Percentiles rank a stretch among this genome's conserved stretches.
phyloP scores from a whole-genome alignment of 2,329 filamentous ascomycete genomes.

The Colletotrichum liriopes region DNA sequence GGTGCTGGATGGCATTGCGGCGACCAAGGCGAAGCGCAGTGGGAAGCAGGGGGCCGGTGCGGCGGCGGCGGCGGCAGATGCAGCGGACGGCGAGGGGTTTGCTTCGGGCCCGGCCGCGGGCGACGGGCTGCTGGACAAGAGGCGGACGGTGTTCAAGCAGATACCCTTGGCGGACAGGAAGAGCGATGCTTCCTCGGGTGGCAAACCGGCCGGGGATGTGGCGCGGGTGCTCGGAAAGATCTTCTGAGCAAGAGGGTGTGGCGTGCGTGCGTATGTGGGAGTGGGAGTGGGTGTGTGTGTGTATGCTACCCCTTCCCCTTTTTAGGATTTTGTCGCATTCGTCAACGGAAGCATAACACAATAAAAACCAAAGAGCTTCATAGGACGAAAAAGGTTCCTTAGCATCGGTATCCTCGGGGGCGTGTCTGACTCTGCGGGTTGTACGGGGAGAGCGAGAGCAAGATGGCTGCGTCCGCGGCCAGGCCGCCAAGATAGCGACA shows the following conservation, averaged over 20 bases:
- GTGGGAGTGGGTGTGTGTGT: neutral
- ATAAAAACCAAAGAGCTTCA: neutral
- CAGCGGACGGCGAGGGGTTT: conserved; percentile 44
- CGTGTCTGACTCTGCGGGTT: neutral
- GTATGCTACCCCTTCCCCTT: neutral
- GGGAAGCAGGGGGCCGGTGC: conserved; percentile 56
- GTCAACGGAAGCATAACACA: neutral
- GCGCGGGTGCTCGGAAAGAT: conserved; percentile 76
- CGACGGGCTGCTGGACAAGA: conserved; percentile 48
- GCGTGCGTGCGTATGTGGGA: neutral
- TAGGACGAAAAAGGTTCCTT: conserved; percentile 33
- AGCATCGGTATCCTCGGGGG: conserved; percentile 4
- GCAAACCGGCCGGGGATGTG: conserved; percentile 69
- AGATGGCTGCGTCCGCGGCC: neutral
- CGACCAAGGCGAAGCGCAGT: conserved; percentile 64
- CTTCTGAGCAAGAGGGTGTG: conserved; percentile 59
- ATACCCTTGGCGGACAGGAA: conserved; percentile 70
- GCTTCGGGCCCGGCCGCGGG: conserved; percentile 42
- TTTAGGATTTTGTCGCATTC: neutral
- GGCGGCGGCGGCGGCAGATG: conserved; percentile 23
- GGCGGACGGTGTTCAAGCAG: conserved; percentile 76
- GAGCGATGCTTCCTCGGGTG: conserved; percentile 60
- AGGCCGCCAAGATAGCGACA: conserved; percentile 8
- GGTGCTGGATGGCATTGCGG: conserved; percentile 82
- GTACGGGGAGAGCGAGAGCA: neutral